phyloP scores from a whole-genome alignment of 495 filamentous ascomycete species.

The Pyrenula aspistea region DNA sequence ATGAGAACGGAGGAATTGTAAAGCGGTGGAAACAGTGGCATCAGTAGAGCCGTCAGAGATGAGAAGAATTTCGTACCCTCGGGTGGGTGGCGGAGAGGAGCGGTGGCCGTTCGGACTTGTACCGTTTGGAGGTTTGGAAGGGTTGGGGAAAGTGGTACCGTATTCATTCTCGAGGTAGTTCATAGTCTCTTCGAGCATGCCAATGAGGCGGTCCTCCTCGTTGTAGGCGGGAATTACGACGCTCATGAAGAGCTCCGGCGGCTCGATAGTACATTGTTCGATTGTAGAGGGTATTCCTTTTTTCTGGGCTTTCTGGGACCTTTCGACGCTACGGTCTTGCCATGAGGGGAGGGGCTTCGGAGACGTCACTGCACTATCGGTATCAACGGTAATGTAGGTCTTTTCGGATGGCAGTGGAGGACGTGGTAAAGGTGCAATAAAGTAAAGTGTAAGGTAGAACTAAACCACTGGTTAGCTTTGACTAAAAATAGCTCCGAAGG shows the following conservation, averaged over 20 bases:
- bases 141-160: constrained; percentile 33
- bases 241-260: constrained; percentile 58
- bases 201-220: constrained; percentile 67
- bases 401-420: constrained; percentile 66
- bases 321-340: constrained; percentile 38
- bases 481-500: background rate
- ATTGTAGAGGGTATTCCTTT: constrained; percentile 22
- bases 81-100: constrained; percentile 3
- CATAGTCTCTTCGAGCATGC: constrained; percentile 85
- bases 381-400: constrained; percentile 62
- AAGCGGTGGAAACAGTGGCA: constrained; percentile 63
- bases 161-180: constrained; percentile 68
- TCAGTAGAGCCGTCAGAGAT: constrained; percentile 90
- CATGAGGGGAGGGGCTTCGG: constrained; percentile 67
- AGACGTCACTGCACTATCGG: constrained; percentile 46
- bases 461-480: constrained; percentile 12
- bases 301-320: constrained; percentile 40
- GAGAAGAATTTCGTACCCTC: constrained; percentile 90
- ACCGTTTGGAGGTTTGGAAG: constrained; percentile 2
- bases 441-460: constrained; percentile 58
- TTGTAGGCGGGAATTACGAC: constrained; percentile 95
- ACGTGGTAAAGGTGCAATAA: constrained; percentile 75
- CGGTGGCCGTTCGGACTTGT: constrained; percentile 11
- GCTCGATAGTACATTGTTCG: constrained; percentile 21
- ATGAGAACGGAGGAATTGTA: constrained; percentile 56